Evolutionary conservation across 208 protist species (phyloP).

Genomic region (Leishmania arabica): DNA sequence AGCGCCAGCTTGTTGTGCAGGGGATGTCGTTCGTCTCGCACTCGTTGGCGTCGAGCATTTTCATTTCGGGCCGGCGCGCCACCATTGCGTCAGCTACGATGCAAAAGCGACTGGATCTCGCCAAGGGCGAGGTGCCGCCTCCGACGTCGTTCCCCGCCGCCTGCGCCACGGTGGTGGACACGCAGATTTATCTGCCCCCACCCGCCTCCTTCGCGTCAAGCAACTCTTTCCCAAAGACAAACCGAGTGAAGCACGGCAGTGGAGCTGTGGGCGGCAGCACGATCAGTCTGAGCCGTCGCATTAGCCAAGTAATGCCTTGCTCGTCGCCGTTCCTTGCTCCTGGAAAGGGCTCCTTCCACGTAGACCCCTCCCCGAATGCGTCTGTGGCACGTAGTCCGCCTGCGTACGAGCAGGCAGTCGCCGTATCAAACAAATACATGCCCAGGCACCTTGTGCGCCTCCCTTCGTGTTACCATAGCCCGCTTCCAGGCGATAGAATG

Average conservation of each 20-base stretch:
- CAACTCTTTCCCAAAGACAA: background rate
- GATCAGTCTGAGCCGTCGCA: background rate
- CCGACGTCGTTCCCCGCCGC: background rate
- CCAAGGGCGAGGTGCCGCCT: background rate
- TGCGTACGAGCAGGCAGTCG: background rate
- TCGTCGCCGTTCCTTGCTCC: background rate
- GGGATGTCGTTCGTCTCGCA: conserved; percentile 34
- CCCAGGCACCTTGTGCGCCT: background rate
- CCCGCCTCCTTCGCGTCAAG: background rate
- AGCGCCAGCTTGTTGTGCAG: conserved; percentile 28
- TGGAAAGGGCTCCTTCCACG: background rate
- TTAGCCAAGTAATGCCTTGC: background rate
- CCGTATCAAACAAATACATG: background rate
- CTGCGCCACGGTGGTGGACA: background rate
- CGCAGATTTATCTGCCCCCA: background rate
- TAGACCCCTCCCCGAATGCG: background rate
- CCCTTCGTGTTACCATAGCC: conserved; percentile 11
- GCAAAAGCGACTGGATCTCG: conserved; percentile 7
- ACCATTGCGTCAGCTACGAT: conserved; percentile 28
- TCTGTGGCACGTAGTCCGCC: background rate
- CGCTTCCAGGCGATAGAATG: conserved; percentile 8
- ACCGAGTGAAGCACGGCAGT: no score
- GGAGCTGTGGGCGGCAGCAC: background rate
- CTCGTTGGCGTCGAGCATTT: conserved; percentile 41
- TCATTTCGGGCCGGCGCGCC: conserved; percentile 42